Base-by-base conservation (phyloP, 2,329 filamentous ascomycete species). In the Pseudogymnoascus sp. region DNA sequence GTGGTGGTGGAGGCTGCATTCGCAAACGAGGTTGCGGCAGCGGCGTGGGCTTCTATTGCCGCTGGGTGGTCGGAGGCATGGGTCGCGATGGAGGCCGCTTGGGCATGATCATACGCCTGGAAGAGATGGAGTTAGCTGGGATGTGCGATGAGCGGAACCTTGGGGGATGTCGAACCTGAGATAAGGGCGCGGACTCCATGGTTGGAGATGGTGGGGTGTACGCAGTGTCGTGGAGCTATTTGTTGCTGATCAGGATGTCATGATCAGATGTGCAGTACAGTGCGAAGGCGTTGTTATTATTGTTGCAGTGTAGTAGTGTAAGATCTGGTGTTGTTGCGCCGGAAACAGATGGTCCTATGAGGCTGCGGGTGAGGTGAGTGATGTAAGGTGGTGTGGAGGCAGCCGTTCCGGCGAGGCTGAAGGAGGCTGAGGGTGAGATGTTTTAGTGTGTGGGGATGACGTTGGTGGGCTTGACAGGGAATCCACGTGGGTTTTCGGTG, bases 21-120 rank as follows among this genome's bases (percentile, higher is more conserved):
- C 65, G 91, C 87, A 74, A 96, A 97, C 73, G 96, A 91, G 66
- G 87, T 88, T 2, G 94, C 93, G 38, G 94, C 94, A 63, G 90
- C 81, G 61, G 92, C 87, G 76, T 97, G 93, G 74, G 96, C 90
- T 71, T 89, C 89, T 71, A 92, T 89, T 65, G 93, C 93, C 58
- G 90, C 86, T 6, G 88, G 88, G 62, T 90, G 90, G 72, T 94
- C 86, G 23, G 81, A 78, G 67, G 83, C 82, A 66, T 81, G 80
- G 35, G 83, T 85, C 62, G 92, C 91, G 23, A 87, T 81, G 23
- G 90, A 87, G 45, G 93, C 92, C 70, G 90, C 92, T 70, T 87
- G 86, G 60, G 91, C 92, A 77, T 97, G 92, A 68, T 93, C 88
- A 76, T 96, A 91, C 66, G 92, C 93, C 85, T 93, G 68, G 43